Percentiles rank a stretch among this genome's conserved stretches.
These are phyloP conservation scores for Cicer yamashitae DNA, from an alignment of 306 rosid species.

Conservation along the genomic window DNA sequence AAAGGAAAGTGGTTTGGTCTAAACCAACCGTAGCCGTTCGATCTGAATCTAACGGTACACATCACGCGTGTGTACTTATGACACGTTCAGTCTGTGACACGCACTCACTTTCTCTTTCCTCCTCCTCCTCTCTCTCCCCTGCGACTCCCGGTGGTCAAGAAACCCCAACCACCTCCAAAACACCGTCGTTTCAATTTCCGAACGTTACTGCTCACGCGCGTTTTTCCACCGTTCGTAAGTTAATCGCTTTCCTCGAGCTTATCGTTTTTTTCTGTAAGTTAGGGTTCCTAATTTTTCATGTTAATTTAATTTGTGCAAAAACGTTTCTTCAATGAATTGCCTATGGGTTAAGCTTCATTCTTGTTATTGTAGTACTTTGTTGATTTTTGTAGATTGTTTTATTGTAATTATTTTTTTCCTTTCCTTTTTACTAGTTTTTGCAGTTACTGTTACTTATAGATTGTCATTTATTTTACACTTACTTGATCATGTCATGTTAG, in stretches of 20 bases:
- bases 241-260: background rate
- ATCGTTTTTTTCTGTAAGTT: conserved; percentile 41
- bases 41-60: conserved; percentile 46
- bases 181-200: conserved; percentile 46
- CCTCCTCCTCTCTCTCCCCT: conserved; percentile 17
- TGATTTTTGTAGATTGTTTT: background rate
- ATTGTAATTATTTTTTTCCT: background rate
- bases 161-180: conserved; percentile 46
- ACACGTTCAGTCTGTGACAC: conserved; percentile 55
- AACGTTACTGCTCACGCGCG: background rate
- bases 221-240: no score
- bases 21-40: conserved; percentile 22
- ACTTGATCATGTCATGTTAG: background rate
- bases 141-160: conserved; percentile 47
- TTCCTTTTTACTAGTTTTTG: background rate
- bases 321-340: conserved; percentile 7
- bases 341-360: background rate
- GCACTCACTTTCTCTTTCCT: conserved; percentile 46
- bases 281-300: conserved; percentile 25
- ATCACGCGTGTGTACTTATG: conserved; percentile 53
- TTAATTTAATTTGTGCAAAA: background rate
- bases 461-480: background rate
- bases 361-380: background rate
- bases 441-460: conserved; percentile 13
- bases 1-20: conserved; percentile 32